Evolutionary conservation across 768 basidiomycete genomes (phyloP).

Genomic region (Ramaria sp.): DNA sequence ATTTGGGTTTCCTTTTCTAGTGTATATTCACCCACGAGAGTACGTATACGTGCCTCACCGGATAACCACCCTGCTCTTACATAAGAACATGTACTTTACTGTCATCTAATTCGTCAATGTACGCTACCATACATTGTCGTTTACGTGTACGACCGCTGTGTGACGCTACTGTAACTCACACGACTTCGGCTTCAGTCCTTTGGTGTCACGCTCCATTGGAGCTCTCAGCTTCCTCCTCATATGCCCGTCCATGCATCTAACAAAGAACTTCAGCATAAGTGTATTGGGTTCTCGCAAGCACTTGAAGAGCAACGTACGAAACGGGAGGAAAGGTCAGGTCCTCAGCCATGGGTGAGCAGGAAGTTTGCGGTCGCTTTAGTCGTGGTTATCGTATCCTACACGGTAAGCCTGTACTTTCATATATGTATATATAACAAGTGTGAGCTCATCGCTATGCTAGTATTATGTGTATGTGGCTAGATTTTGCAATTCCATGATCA

Average conservation of each 20-base stretch:
- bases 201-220: not conserved
- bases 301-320: not conserved
- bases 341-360: slow-evolving; percentile 60
- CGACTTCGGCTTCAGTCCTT: too few relatives aligned
- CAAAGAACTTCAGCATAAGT: not conserved
- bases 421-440: not conserved
- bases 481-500: slow-evolving; percentile 65
- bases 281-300: not conserved
- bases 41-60: too few relatives aligned
- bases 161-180: too few relatives aligned
- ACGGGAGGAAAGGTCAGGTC: not conserved
- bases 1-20: too few relatives aligned
- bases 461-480: slow-evolving; percentile 71
- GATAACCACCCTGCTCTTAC: too few relatives aligned
- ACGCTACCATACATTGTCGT: too few relatives aligned
- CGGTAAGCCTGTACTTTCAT: slow-evolving; percentile 15
- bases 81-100: too few relatives aligned
- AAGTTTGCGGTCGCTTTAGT: slow-evolving; percentile 59
- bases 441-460: not conserved
- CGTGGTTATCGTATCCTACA: slow-evolving; percentile 51
- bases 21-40: too few relatives aligned
- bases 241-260: not conserved
- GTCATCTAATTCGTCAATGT: too few relatives aligned
- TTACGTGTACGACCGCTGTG: too few relatives aligned
- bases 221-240: not conserved